Conservation (phyloP, 2,329 filamentous ascomycete species). For the Alternaria sp. region DNA sequence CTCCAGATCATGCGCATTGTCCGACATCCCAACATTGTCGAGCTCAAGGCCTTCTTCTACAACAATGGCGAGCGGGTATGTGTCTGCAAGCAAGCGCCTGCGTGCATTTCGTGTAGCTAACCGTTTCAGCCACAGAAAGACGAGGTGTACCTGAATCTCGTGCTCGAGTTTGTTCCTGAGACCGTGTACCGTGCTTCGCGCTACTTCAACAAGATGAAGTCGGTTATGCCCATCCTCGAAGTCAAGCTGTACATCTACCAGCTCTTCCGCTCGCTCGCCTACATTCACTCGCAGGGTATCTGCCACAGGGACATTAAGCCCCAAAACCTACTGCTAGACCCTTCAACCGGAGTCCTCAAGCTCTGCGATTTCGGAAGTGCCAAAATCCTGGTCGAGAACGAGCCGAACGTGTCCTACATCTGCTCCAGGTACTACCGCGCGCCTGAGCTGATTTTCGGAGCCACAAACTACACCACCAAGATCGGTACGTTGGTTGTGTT, state of each 20-base stretch:
- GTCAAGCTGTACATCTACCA: constrained; percentile 99
- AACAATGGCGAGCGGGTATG: constrained; percentile 96
- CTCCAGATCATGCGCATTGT: constrained; percentile 99
- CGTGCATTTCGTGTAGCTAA: constrained; percentile 39
- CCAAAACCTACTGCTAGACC: constrained; percentile 94
- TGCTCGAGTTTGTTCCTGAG: constrained; percentile 97
- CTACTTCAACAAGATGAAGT: constrained; percentile 99
- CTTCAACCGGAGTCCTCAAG: constrained; percentile 89
- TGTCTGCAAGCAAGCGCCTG: constrained; percentile 31
- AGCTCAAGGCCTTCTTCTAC: constrained; percentile 99
- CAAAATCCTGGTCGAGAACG: constrained; percentile 97
- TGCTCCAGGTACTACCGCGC: constrained; percentile 99
- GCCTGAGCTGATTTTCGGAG: constrained; percentile 96
- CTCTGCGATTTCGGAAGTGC: constrained; percentile 98
- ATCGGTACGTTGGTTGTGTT: constrained; percentile 75
- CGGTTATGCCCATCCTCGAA: constrained; percentile 97
- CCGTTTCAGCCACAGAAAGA: constrained; percentile 66
- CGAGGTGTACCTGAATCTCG: constrained; percentile 97
- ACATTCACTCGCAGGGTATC: constrained; percentile 99
- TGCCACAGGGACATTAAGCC: constrained; percentile 99
- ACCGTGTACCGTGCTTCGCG: constrained; percentile 97
- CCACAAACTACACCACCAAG: constrained; percentile 99
- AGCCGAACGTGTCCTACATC: constrained; percentile 99
- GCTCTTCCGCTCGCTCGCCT: constrained; percentile 96
- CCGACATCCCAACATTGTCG: constrained; percentile 97